Base-by-base conservation (phyloP, 495 filamentous ascomycete species). In the Tricharina praecox region DNA sequence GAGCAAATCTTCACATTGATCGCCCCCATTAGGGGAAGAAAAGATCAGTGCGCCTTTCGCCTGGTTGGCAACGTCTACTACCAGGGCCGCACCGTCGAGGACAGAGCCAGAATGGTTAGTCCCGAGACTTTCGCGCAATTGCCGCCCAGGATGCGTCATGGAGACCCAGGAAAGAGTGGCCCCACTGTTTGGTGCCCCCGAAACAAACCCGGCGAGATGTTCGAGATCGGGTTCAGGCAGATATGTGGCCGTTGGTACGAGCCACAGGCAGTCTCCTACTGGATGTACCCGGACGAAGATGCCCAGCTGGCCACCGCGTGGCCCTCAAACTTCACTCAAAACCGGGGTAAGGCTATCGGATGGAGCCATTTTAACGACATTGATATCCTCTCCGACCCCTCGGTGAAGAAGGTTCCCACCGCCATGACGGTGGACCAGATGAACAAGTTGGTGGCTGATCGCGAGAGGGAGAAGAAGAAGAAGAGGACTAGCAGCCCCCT, bases 191-290 rank as follows among this genome's bases (percentile, higher is more conserved):
- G 56, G 56, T 50, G 48, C 23, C 45, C 34, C 15, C 50, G 50
- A 2, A 43, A 49, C 13, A 23, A 11, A 28, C 21, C 48, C 2
- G 35, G 36, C 3, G 40, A 52, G 46, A 38, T 37, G 8, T 36
- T 26, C 9, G 45, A 51, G 34, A 42, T 37, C 15, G 39, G 47
- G 0, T 4, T 59, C 3, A 51, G 49, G 16, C 32, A n/a, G n/a
- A 45, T 59, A 20, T 25, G 54, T 1, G 56, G 56, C 3, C 48
- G 56, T 10, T 59, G 52, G 48, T 59, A 59, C 37, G 56, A 59
- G 13, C 56, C 56, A 3, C 35, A 54, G 23, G 55, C 56, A 13
- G 46, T 59, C 21, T n/a, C 43, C 9, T 48, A 37, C 9, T 59
- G 56, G 56, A 58, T 25, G 1, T 47, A 46, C 3, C 23, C 19